Conservation (phyloP, 177 flowering plant genomes). For the Tripterygium wilfordii region DNA sequence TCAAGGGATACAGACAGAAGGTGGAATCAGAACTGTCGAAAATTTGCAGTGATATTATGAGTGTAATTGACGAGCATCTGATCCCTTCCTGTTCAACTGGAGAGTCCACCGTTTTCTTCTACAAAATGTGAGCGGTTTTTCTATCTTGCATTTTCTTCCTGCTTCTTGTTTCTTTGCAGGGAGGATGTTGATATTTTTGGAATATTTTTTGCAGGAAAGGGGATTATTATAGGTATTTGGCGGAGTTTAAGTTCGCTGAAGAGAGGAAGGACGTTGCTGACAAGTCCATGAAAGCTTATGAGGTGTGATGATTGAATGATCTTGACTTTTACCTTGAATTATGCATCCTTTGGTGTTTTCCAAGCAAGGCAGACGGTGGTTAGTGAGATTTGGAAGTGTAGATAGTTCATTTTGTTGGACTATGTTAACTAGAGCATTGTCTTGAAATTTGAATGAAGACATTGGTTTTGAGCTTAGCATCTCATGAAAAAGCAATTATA, state of each 20-base stretch:
- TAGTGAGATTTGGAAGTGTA: too few species aligned
- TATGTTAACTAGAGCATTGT: too few species aligned
- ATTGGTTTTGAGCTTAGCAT: too few species aligned
- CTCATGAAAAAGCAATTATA: too few species aligned
- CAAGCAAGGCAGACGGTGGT: background rate
- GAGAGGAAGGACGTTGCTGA: slow-evolving; percentile 39
- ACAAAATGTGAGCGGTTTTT: slow-evolving; percentile 30
- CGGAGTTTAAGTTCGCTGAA: slow-evolving; percentile 38
- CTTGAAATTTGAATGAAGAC: too few species aligned
- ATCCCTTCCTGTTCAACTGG: slow-evolving; percentile 28
- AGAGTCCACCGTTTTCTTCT: slow-evolving; percentile 39
- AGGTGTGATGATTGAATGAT: slow-evolving; percentile 18
- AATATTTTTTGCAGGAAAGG: slow-evolving; percentile 36
- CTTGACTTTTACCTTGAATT: background rate
- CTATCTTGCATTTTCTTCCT: background rate
- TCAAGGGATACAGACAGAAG: slow-evolving; percentile 32
- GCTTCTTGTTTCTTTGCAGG: slow-evolving; percentile 1
- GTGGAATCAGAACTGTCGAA: slow-evolving; percentile 32
- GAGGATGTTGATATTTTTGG: slow-evolving; percentile 1
- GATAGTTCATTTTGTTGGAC: too few species aligned
- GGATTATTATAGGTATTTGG: slow-evolving; percentile 43
- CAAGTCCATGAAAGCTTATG: slow-evolving; percentile 37
- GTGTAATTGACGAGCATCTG: slow-evolving; percentile 36
- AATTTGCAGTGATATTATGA: slow-evolving; percentile 32
- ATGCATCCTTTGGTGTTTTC: background rate